Percentiles rank a stretch among this genome's conserved stretches.
Conservation (phyloP, 208 protist species). For the Trypanosoma scelopori region DNA sequence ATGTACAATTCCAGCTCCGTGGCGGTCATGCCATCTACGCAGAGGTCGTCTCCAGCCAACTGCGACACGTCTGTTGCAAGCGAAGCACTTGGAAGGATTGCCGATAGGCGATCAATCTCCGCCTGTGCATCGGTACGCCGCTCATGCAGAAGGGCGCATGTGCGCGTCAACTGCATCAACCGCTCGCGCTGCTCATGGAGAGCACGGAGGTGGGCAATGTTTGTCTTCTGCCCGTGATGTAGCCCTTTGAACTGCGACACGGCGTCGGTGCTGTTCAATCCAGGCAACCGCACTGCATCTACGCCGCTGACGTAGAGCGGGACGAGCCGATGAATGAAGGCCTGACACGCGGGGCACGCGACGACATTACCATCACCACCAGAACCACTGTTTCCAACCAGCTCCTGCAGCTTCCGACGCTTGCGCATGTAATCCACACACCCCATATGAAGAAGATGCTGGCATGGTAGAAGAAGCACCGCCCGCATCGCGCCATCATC, state of each 20-base stretch:
- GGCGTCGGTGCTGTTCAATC: background rate
- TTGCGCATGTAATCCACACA: constrained; percentile 73
- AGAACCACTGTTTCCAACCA: constrained; percentile 13
- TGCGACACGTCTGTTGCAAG: constrained; percentile 1
- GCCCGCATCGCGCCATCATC: constrained; percentile 61
- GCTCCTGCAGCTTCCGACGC: constrained; percentile 26
- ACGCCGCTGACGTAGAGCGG: constrained; percentile 43
- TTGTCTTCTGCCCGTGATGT: constrained; percentile 48
- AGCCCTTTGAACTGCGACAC: constrained; percentile 19
- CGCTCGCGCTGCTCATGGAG: constrained; percentile 38
- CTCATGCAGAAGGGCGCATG: constrained; percentile 65
- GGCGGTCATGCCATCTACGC: constrained; percentile 51
- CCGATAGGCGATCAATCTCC: constrained; percentile 54
- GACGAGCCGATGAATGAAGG: constrained; percentile 40
- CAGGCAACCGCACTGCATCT: background rate
- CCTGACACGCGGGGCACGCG: constrained; percentile 53
- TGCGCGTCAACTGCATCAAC: constrained; percentile 46
- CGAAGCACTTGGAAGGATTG: constrained; percentile 37
- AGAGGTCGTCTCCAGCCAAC: constrained; percentile 13
- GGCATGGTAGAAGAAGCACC: constrained; percentile 73
- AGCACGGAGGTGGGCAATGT: constrained; percentile 44
- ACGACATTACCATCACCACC: constrained; percentile 14
- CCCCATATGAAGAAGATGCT: constrained; percentile 79
- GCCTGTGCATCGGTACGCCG: constrained; percentile 38
- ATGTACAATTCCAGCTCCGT: constrained; percentile 82